Evolutionary conservation across 1,284 basidiomycete species (phyloP).

Genomic region (Laetiporus sulphureus): DNA sequence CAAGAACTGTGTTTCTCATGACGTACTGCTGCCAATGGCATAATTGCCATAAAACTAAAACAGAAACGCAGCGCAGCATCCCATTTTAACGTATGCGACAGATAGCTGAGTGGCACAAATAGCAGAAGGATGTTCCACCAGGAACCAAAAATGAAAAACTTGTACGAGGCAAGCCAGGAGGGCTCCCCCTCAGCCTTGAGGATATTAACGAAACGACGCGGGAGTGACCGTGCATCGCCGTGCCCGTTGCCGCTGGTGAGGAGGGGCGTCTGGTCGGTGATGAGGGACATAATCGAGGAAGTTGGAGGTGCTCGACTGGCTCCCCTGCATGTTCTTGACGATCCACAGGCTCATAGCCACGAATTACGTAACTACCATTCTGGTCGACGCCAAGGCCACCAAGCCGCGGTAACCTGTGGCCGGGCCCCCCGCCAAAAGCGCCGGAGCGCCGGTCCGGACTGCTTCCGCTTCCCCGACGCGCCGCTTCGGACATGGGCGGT

Average conservation of each 20-base stretch:
- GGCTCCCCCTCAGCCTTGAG: slow-evolving; percentile 57
- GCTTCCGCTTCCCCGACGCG: no score
- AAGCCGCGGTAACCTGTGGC: no score
- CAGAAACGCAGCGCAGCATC: slow-evolving; percentile 79
- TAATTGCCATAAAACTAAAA: slow-evolving; percentile 82
- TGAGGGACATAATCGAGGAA: slow-evolving; percentile 21
- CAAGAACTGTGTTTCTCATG: background rate
- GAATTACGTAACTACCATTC: background rate
- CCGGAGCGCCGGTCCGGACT: no score
- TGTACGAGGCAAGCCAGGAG: slow-evolving; percentile 53
- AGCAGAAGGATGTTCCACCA: slow-evolving; percentile 78
- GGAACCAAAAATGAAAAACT: slow-evolving; percentile 62
- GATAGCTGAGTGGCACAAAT: slow-evolving; percentile 45
- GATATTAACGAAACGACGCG: slow-evolving; percentile 33
- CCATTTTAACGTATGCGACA: slow-evolving; percentile 62
- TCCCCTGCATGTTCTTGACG: no score
- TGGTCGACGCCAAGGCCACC: no score
- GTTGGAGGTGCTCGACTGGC: no score
- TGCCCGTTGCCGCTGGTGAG: slow-evolving; percentile 34
- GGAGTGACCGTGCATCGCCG: slow-evolving; percentile 24
- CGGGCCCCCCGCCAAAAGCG: no score
- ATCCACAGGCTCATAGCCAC: slow-evolving; percentile 1
- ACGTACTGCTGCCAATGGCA: slow-evolving; percentile 77
- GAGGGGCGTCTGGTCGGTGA: slow-evolving; percentile 33
- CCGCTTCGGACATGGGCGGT: no score